phyloP scores from a whole-genome alignment of 176 grass and related monocot genomes.

The maize (Zea mays) region DNA sequence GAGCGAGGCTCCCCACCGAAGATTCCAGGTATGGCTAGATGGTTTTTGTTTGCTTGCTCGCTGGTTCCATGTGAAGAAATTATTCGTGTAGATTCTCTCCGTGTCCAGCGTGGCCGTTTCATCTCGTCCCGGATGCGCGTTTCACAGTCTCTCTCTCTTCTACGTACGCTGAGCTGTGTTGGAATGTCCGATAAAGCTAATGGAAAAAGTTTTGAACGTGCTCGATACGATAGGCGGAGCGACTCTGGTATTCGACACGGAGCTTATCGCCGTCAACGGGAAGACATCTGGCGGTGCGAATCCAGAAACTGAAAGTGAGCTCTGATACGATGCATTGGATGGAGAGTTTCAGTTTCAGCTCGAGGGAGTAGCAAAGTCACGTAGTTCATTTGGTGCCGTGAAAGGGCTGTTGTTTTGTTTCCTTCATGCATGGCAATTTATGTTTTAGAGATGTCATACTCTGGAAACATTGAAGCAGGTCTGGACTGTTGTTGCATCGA shows the following conservation, averaged over 20 bases:
- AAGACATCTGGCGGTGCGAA: slow-evolving; percentile 41
- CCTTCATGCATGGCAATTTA: background rate
- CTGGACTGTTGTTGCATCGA: background rate
- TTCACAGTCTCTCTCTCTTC: background rate
- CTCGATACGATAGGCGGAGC: slow-evolving; percentile 65
- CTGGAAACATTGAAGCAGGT: background rate
- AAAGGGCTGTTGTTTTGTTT: background rate
- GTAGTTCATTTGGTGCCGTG: background rate
- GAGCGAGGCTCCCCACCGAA: slow-evolving; percentile 84
- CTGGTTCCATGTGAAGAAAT: slow-evolving; percentile 28
- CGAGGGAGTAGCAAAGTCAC: background rate
- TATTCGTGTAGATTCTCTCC: slow-evolving; percentile 8
- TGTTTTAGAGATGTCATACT: background rate
- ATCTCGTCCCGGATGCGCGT: background rate
- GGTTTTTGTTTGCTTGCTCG: slow-evolving; percentile 48
- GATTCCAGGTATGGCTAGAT: slow-evolving; percentile 68
- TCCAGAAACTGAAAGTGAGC: slow-evolving; percentile 45
- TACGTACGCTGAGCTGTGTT: background rate
- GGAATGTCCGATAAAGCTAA: slow-evolving; percentile 7
- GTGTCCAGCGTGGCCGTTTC: slow-evolving; percentile 12
- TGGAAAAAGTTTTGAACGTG: background rate
- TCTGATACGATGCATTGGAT: slow-evolving; percentile 28
- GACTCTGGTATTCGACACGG: slow-evolving; percentile 80
- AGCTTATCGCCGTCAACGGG: slow-evolving; percentile 80
- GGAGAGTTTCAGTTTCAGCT: background rate